A percentile compares a stretch with the other conserved stretches of the same genome.
These are phyloP conservation scores for Spathaspora arborariae DNA, from an alignment of 805 yeast genomes.

Conservation along the genomic window DNA sequence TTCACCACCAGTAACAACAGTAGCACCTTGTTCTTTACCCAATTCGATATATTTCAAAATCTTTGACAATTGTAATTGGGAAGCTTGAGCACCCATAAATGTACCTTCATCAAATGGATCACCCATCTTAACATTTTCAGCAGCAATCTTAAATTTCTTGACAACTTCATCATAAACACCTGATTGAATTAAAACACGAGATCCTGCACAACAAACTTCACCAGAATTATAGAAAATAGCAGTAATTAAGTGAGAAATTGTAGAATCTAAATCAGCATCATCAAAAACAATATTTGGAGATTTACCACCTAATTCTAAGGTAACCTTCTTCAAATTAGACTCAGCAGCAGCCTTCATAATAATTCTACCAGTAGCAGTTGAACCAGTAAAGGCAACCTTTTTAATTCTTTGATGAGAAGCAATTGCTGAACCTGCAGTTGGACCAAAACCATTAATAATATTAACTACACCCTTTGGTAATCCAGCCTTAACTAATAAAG, in stretches of 20 bases:
- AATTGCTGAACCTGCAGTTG: slow-evolving; percentile 77
- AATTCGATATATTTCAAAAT: slow-evolving; percentile 70
- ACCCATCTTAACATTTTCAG: slow-evolving; percentile 64
- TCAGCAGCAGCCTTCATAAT: slow-evolving; percentile 80
- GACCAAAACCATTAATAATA: slow-evolving; percentile 83
- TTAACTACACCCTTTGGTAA: slow-evolving; percentile 90
- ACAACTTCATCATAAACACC: slow-evolving; percentile 75
- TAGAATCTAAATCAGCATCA: slow-evolving; percentile 76
- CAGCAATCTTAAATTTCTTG: slow-evolving; percentile 55
- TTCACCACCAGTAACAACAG: slow-evolving; percentile 78
- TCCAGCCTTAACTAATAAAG: slow-evolving; percentile 74
- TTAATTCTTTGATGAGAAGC: slow-evolving; percentile 75
- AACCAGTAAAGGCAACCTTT: slow-evolving; percentile 94
- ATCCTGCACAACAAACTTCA: slow-evolving; percentile 94
- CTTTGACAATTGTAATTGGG: slow-evolving; percentile 72
- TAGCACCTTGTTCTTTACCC: slow-evolving; percentile 85
- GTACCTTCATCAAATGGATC: slow-evolving; percentile 75
- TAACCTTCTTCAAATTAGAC: slow-evolving; percentile 81
- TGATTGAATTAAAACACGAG: slow-evolving; percentile 86
- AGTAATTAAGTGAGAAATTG: slow-evolving; percentile 68
- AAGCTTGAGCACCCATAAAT: slow-evolving; percentile 92
- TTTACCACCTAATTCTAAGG: slow-evolving; percentile 95
- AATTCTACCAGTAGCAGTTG: slow-evolving; percentile 83
- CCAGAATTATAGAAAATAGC: slow-evolving; percentile 95
- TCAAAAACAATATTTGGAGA: slow-evolving; percentile 87